Base-by-base conservation (phyloP, 2,329 filamentous ascomycete genomes). In the Pyrenochaeta sp. region DNA sequence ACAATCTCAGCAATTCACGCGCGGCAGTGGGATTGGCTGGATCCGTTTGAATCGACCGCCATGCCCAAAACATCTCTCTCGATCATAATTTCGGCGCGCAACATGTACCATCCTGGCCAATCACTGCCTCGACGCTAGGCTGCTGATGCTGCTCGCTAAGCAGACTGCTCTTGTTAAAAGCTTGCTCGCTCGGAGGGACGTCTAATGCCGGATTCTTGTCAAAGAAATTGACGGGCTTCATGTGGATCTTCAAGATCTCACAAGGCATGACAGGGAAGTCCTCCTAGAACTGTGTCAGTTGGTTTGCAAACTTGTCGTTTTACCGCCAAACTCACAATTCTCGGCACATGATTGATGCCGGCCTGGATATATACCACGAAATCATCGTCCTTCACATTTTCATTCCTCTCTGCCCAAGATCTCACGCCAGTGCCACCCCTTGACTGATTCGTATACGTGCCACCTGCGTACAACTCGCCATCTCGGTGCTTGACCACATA, bases 381-480 rank as follows among this genome's bases (percentile, higher is more conserved):
- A 64, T 87, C 83, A 3, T 81, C 78, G 53, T 86, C 82, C 49
- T 81, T 79, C 45, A 85, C 81, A 41, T 75, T 76, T 51, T 85
- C 83, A 51, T 82, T 78, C n/a, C 82, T 75, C 14, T 80, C 75
- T 0, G 81, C 82, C 77, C 80, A 83, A 36, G 72, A 69, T 51
- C 77, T 71, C 33, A 82, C 82, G 54, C 82, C 75, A 18, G 74
- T 77, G 49, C 81, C 72, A 49, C 83, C 78, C 60, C 82, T 73
- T 31, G 84, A 87, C 67, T 88, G 85, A 61, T 85, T 85, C 0
- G 85, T 84, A 68, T 86, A 86, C 48, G 81, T 78, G 3, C 86
- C 86, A 2, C 84, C 85, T 0, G 85, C 82, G 69, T 81, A 87
- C 2, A 87, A 75, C 71, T 87, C 84, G 49, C 82, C 80, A 62